Conservation (phyloP, 148 eudicot genomes). For the Drosera capensis region DNA sequence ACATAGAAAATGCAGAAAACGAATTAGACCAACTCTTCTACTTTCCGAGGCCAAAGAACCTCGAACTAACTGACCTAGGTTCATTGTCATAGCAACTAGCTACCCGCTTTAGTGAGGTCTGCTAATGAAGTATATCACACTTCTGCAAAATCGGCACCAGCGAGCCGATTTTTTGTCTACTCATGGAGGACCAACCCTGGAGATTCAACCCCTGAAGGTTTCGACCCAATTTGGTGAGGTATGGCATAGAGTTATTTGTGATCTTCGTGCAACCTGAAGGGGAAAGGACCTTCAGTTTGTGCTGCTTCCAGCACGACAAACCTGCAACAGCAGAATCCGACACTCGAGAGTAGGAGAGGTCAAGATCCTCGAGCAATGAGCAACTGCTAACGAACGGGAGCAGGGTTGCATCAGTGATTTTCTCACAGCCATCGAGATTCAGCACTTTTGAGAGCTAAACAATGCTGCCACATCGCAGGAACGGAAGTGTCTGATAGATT, state of each 20-base stretch:
- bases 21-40: background rate
- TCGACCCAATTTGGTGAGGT: conserved; percentile 40
- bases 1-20: conserved; percentile 12
- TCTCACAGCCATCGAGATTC: conserved; percentile 60
- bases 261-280: conserved; percentile 56
- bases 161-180: conserved; percentile 28
- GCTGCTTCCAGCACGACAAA: conserved; percentile 28
- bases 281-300: conserved; percentile 56
- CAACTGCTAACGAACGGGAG: conserved; percentile 33
- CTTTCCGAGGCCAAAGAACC: background rate
- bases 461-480: too few species aligned
- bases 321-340: conserved; percentile 51
- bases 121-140: conserved; percentile 64
- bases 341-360: conserved; percentile 50
- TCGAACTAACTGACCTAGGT: background rate
- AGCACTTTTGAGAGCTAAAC: too few species aligned
- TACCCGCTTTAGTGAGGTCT: background rate
- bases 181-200: conserved; percentile 58
- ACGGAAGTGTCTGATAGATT: conserved; percentile 58
- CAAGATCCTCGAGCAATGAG: conserved; percentile 49
- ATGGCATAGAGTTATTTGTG: conserved; percentile 46
- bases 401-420: conserved; percentile 46
- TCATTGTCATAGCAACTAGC: background rate
- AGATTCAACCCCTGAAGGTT: conserved; percentile 63
- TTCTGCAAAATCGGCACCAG: conserved; percentile 54